Base-by-base conservation (phyloP, 140 eudicot genomes). In the Stevia rebaudiana region DNA sequence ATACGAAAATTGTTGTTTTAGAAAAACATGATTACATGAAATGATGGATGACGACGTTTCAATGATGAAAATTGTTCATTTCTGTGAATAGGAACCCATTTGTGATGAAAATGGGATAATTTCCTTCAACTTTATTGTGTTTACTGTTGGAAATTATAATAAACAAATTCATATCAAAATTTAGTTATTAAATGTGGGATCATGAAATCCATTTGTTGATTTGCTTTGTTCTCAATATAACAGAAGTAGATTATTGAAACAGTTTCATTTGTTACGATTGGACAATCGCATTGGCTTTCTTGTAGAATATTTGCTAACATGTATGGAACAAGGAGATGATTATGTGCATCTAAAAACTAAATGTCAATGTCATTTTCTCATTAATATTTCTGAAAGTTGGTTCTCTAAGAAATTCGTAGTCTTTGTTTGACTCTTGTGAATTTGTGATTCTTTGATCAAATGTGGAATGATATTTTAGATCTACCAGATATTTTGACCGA, bases 381-480 rank as follows among this genome's bases (percentile, higher is more conserved):
- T 8, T 3, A 21, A 19, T 19, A 36, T 21, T 21, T 15, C 18
- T 1, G 39, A 37, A 49, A 6, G 25, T 49, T 6, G 8, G 50
- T 22, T 76, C 24, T n/a, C 42, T 8, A 23, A 22, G 33, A 48
- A 52, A 36, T 44, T 9, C 16, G 30, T 22, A 65, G 18, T 47
- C 67, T 64, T 55, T 22, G n/a, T 55, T 46, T 47, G n/a, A 15
- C 43, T 56, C 17, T 30, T 36, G 9, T 70, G 21, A 40, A 67
- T 9, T 30, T 36, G 13, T 70, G 21, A 40, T 74, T 9, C 65
- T 37, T 47, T 21, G 59, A 25, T 54, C 41, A 5, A 13, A 10
- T 25, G 24, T 42, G 16, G 51, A 41, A 50, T 60, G 19, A 43
- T 16, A 21, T 11, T 28, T 69, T 36, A 51, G 50, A 24, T 23